Base-by-base conservation (phyloP, 805 yeast species). In the Phaffomyces opuntiae region DNA sequence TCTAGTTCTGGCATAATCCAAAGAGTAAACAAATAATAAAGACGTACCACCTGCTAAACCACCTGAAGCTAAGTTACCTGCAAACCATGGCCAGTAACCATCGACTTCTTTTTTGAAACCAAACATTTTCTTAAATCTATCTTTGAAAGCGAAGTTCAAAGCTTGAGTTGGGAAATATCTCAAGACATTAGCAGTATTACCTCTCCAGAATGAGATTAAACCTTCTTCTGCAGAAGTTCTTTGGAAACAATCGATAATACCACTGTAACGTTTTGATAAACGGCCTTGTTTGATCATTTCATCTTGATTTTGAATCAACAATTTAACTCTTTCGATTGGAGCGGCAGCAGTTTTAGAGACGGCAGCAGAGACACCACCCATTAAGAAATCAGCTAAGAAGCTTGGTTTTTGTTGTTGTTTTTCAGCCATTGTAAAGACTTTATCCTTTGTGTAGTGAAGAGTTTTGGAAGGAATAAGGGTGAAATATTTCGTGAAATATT, bases 141-240 rank as follows among this genome's bases (percentile, higher is more conserved):
- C 97, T 80, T 89, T 90, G 91, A 89, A 90, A 65, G 97, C 97
- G 66, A 89, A 90, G 84, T 89, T 89, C 69, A 89, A 81, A 65
- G 97, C 97, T 77, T 89, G 97, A 72, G 97, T 90, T 73, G 97
- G 97, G 95, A 89, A 89, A 82, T 90, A 89, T 80, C 97, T 87
- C 77, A 89, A 83, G 69, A 89, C 97, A 76, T 89, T 89, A 66
- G 97, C 97, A 58, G 96, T 90, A 90, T 89, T 89, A 81, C 97
- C 97, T 85, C 96, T 85, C 97, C 97, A 89, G 91, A 89, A 88
- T 55, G 97, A 74, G 58, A 74, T 77, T 54, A 86, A 65, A 82
- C 97, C 97, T 78, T 89, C 97, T 61, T 84, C 87, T 61, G 86
- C 84, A 57, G 90, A 83, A 61, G 97, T 90, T 81, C 96, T 86